Base-by-base conservation (phyloP, 176 grass and related monocot species). In the Oryza brachyantha region DNA sequence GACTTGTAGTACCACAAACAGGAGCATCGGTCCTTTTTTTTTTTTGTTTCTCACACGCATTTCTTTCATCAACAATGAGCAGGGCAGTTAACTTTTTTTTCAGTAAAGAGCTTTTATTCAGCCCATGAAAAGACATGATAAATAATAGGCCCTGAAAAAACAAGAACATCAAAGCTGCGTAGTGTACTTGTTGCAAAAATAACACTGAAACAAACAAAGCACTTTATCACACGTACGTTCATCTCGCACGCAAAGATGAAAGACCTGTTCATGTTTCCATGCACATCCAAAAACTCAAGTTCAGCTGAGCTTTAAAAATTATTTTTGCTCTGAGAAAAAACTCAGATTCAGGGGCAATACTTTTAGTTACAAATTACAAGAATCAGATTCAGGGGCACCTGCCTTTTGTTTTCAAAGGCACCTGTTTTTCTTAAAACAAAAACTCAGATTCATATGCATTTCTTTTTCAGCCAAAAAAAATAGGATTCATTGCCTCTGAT, bases 21-120 rank as follows among this genome's bases (percentile, higher is more conserved):
- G 2, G 5, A 39, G 29, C 2, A 38, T 2, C 42, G n/a, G 34
- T 28, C 26, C 57, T 41, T 38, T 70, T 34, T 29, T 17, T 19
- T 70, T 16, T 68, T n/a, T 12, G 10, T 0, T 22, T 12, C 48
- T 48, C 2, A 19, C 66, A 70, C 35, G 36, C 50, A 70, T 70
- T 39, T 32, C 52, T 25, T 70, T 43, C 46, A 35, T 14, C 22
- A 55, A 8, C n/a, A 4, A 54, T 35, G 64, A 57, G 77, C 24
- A 42, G 22, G 3, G 37, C 77, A 39, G 63, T 10, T 13, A 58
- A 57, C 64, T 66, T 83, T 57, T 68, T 83, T 57, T 24, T 75
- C 81, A 48, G 64, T 32, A 61, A 81, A 63, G 57, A 25, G 68
- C 68, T 45, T 77, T 82, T 67, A 67, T 16, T 27, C 29, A 52